phyloP scores from a whole-genome alignment of 192 early-diverging fungal genomes.

The Coemansia sp. region DNA sequence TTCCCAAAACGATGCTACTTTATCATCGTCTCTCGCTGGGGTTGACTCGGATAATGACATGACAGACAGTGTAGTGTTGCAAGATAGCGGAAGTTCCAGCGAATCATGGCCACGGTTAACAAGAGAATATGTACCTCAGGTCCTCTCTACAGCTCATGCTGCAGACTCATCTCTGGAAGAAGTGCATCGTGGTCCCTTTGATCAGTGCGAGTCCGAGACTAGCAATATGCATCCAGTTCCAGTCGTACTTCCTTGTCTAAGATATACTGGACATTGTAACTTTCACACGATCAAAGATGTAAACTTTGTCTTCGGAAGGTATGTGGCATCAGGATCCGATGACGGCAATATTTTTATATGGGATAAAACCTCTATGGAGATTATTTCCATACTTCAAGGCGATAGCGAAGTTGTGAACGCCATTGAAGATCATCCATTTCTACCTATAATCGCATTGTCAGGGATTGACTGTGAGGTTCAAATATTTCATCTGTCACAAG shows the following conservation, averaged over 20 bases:
- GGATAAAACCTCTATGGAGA: constrained; percentile 59
- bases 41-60: background rate
- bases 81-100: background rate
- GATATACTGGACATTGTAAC: constrained; percentile 42
- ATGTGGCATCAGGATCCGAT: constrained; percentile 76
- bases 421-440: constrained; percentile 60
- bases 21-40: background rate
- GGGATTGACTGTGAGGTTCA: constrained; percentile 78
- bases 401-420: constrained; percentile 66
- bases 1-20: background rate
- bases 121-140: constrained; percentile 21
- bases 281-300: constrained; percentile 72
- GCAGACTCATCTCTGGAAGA: background rate
- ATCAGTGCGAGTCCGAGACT: background rate
- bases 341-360: constrained; percentile 72
- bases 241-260: constrained; percentile 28
- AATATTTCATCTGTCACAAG: constrained; percentile 59
- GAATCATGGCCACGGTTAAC: constrained; percentile 25
- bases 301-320: constrained; percentile 68
- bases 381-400: constrained; percentile 67
- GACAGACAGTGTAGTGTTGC: background rate
- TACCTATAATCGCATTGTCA: constrained; percentile 63
- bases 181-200: background rate
- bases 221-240: constrained; percentile 9
- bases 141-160: background rate